Percentiles rank a stretch among this genome's conserved stretches.
Evolutionary conservation across 768 basidiomycete species (phyloP).

Genomic region (Kwoniella dendrophila): DNA sequence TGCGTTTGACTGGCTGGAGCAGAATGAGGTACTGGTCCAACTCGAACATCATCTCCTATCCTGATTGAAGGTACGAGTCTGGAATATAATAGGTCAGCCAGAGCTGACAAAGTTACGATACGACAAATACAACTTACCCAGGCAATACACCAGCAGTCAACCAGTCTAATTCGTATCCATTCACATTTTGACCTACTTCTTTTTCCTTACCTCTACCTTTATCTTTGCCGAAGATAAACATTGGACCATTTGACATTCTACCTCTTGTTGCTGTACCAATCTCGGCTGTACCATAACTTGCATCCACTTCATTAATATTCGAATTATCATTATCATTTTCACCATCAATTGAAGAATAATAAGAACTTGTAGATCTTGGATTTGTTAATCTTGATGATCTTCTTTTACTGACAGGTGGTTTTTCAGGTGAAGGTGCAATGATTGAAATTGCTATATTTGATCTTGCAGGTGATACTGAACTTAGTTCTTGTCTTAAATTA

Average conservation of each 20-base stretch:
- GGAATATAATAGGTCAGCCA: neutral
- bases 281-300: conserved; percentile 14
- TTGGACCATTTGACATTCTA: conserved; percentile 42
- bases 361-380: conserved; percentile 2
- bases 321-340: conserved; percentile 1
- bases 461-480: conserved; percentile 12
- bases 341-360: neutral
- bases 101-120: neutral
- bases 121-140: conserved; percentile 25
- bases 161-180: conserved; percentile 44
- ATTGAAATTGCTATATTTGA: conserved; percentile 20
- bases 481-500: too few relatives aligned
- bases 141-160: conserved; percentile 40
- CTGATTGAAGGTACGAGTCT: conserved; percentile 37
- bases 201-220: neutral
- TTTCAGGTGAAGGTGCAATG: conserved; percentile 23
- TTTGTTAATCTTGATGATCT: too few relatives aligned
- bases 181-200: neutral
- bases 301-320: conserved; percentile 1
- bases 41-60: conserved; percentile 29
- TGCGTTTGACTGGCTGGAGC: conserved; percentile 2
- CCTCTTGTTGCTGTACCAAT: conserved; percentile 29
- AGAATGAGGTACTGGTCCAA: conserved; percentile 19
- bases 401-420: too few relatives aligned
- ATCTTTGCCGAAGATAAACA: conserved; percentile 27